Base-by-base conservation (phyloP, 352 stramenopile species). In the Blastocystis hominis region DNA sequence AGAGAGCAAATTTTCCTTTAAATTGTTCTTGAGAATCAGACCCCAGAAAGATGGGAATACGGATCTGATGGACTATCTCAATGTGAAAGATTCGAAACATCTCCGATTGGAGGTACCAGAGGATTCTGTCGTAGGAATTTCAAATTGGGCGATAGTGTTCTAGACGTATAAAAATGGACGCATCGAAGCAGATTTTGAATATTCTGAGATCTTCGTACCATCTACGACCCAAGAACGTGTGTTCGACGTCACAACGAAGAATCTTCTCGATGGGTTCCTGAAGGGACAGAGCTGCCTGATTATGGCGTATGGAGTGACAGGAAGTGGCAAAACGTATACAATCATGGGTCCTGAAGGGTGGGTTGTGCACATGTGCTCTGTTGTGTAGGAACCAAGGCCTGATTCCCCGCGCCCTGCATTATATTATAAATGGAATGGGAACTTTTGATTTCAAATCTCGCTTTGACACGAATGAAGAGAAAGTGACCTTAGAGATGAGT, bases 161-260 rank as follows among this genome's bases (percentile, higher is more conserved):
- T 62, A 80, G 70, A 80, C 46, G 5, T 62, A 80, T 36, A 80
- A 80, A 46, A 80, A 80, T 5, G 70, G 70, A 66, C 70, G 70
- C 34, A 62, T 80, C 20, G 70, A 80, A 40, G 70, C 46, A 62
- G 70, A 80, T 5, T 80, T 80, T 62, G 70, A 80, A 62, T 80
- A 80, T 38, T 30, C 46, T 63, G 36, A 80, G 7, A 64, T 80
- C 30, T 80, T 80, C 20, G 15, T 80, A n/a, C 70, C 70, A 17
- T 38, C 46, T 42, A 42, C 70, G 0, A 63, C 70, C 36, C 70
- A 80, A 24, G 70, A 80, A 64, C 9, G 40, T n/a, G 70, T 80
- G 15, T 80, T 80, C 50, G 70, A 80, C 34, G 50, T 54, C 3
- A 80, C 70, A 10, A 80, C 70, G n/a, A 80, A 80, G 42, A 24